Conservation (phyloP, 2,329 filamentous ascomycete genomes). For the Botrytis cinerea region DNA sequence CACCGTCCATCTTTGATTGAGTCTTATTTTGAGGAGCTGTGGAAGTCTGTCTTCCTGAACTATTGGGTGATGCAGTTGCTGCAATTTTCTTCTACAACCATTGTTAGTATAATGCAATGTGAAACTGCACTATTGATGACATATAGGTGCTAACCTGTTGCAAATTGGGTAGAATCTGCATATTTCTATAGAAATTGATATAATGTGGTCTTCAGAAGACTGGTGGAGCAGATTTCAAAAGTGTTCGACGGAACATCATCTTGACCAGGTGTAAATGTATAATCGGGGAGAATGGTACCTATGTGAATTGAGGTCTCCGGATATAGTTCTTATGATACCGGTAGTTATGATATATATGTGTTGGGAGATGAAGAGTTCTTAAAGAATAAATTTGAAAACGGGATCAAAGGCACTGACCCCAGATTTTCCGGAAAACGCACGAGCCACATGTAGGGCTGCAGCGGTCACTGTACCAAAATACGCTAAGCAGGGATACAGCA, state of each 20-base stretch:
- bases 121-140: not conserved
- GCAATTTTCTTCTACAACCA: not conserved
- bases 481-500: not conserved
- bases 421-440: not conserved
- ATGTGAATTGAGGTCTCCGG: not conserved
- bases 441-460: not conserved
- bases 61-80: not conserved
- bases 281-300: not conserved
- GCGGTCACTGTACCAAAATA: not conserved
- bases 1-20: not conserved
- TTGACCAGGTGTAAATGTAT: not conserved
- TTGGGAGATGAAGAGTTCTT: not conserved
- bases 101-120: not conserved
- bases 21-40: not conserved
- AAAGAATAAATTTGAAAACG: not conserved
- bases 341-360: not conserved
- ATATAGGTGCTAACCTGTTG: not conserved
- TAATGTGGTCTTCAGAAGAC: not conserved
- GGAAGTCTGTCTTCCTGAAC: not conserved
- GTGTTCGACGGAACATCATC: not conserved
- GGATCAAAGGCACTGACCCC: not conserved
- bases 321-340: not conserved
- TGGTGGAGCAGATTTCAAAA: not conserved
- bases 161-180: not conserved
- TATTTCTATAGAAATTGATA: not conserved